Conservation (phyloP, 2,329 filamentous ascomycete species). For the Cladosporium sp. region DNA sequence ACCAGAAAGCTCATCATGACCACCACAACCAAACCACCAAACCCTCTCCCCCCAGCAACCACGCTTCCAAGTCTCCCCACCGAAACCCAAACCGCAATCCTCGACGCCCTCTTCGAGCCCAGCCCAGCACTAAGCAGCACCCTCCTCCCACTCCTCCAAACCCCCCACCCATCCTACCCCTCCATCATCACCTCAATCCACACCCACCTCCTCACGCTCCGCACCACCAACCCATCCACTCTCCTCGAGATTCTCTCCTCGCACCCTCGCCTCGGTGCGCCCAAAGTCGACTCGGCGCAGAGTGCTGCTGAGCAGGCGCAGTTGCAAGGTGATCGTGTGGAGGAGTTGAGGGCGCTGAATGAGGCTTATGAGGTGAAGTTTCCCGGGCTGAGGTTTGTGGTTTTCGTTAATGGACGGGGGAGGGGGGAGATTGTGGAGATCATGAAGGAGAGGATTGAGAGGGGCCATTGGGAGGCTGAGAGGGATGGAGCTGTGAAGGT, state of each 20-base stretch:
- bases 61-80: slow-evolving; percentile 54
- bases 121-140: slow-evolving; percentile 69
- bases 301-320: slow-evolving; percentile 78
- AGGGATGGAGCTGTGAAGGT: slow-evolving; percentile 71
- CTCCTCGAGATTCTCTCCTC: slow-evolving; percentile 71
- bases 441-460: slow-evolving; percentile 69
- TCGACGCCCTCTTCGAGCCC: slow-evolving; percentile 83
- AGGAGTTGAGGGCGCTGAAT: slow-evolving; percentile 61
- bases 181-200: slow-evolving; percentile 65
- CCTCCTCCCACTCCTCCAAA: slow-evolving; percentile 61
- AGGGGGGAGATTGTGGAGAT: slow-evolving; percentile 73
- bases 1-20: neutral
- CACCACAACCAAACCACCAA: neutral
- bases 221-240: slow-evolving; percentile 48
- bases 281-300: slow-evolving; percentile 75
- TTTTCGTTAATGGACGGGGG: slow-evolving; percentile 81
- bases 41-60: slow-evolving; percentile 53
- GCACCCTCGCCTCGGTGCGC: slow-evolving; percentile 78
- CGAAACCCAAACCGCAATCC: slow-evolving; percentile 50
- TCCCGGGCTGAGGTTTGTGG: slow-evolving; percentile 80
- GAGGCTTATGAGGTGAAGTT: slow-evolving; percentile 73
- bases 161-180: slow-evolving; percentile 61
- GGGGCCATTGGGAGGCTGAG: slow-evolving; percentile 62
- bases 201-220: slow-evolving; percentile 56
- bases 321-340: slow-evolving; percentile 48